These are phyloP conservation scores for Lepidium sativum DNA, from an alignment of 345 rosid genomes.

Conservation along the genomic window DNA sequence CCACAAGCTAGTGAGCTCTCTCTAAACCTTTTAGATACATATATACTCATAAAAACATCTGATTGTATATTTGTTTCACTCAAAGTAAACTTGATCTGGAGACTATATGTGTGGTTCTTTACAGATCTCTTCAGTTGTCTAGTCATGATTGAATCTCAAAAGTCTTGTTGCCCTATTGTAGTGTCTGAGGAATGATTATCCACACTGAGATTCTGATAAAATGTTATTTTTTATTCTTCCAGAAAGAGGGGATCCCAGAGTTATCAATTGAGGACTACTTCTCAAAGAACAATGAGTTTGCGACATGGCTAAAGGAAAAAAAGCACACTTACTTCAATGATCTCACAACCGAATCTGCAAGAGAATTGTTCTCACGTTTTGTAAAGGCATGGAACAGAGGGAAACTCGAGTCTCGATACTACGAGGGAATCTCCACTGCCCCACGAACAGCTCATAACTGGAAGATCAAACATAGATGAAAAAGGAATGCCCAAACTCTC, in stretches of 20 bases:
- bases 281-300: slow-evolving; percentile 80
- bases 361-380: slow-evolving; percentile 49
- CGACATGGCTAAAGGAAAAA: slow-evolving; percentile 86
- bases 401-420: slow-evolving; percentile 66
- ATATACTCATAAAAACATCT: background rate
- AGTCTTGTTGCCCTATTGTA: background rate
- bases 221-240: slow-evolving; percentile 10
- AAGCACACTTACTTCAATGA: slow-evolving; percentile 68
- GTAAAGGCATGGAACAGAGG: slow-evolving; percentile 70
- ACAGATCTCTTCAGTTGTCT: background rate
- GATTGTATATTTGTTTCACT: background rate
- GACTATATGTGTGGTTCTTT: background rate
- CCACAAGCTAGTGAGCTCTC: slow-evolving; percentile 35
- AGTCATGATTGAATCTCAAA: background rate
- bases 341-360: slow-evolving; percentile 72
- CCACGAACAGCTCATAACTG: slow-evolving; percentile 82
- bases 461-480: slow-evolving; percentile 47
- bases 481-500: background rate
- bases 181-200: background rate
- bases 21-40: background rate
- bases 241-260: slow-evolving; percentile 58
- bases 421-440: slow-evolving; percentile 66
- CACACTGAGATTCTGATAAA: background rate
- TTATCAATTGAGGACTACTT: slow-evolving; percentile 76
- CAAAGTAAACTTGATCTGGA: background rate